Percentiles rank a stretch among this genome's conserved stretches.
Conservation (phyloP, 257 asterid species). For the Nicotiana tabacum region DNA sequence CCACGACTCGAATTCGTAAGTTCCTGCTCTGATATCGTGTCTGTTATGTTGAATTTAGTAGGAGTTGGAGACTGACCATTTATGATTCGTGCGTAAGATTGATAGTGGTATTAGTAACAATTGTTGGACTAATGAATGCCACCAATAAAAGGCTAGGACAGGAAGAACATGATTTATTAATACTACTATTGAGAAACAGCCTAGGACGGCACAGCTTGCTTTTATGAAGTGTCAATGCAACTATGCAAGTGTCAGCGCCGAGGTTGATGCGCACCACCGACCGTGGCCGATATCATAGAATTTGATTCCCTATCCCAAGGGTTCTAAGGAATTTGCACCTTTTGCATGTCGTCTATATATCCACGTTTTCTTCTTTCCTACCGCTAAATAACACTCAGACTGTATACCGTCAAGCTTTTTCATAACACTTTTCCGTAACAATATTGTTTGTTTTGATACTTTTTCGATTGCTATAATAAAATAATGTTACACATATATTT, state of each 20-base stretch:
- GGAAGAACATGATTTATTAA: background rate
- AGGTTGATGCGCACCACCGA: conserved; percentile 7
- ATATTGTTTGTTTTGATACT: too few species aligned
- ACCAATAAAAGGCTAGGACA: background rate
- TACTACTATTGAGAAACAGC: background rate
- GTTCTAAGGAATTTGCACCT: background rate
- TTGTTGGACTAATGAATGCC: background rate
- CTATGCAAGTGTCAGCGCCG: background rate
- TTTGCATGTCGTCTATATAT: background rate
- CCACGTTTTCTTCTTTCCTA: background rate
- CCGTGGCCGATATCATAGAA: background rate
- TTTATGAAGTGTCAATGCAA: background rate
- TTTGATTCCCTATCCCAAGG: background rate
- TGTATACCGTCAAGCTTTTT: background rate
- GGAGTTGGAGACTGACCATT: too few species aligned
- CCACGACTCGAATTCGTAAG: too few species aligned
- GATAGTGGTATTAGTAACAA: background rate
- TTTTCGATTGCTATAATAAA: too few species aligned
- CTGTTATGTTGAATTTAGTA: background rate
- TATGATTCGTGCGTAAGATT: background rate
- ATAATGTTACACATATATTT: too few species aligned
- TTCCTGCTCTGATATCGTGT: too few species aligned
- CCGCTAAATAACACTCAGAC: background rate
- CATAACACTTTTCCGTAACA: too few species aligned
- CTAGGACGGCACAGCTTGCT: background rate